Base-by-base conservation (phyloP, 345 rosid species). In the Citrus inodora region DNA sequence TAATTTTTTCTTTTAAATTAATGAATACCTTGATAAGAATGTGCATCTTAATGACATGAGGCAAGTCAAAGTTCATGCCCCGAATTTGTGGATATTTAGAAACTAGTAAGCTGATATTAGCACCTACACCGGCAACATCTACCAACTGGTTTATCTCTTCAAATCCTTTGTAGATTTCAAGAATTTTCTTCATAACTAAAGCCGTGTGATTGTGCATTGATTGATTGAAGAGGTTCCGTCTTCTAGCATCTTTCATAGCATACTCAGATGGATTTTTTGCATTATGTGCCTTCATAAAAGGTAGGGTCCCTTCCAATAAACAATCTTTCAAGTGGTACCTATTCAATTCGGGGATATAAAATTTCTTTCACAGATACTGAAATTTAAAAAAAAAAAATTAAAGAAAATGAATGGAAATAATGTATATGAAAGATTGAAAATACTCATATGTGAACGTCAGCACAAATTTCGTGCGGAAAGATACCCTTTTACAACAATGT, bases 261-360 rank as follows among this genome's bases (percentile, higher is more conserved):
- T 53, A 71, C 74, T 86, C 87, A 8, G 83, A 84, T 0, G 70
- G 4, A 19, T 77, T 10, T 71, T 77, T 78, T 24, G 85, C 88
- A 51, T 60, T 25, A 60, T 42, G 48, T 42, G 48, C 48, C 64
- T 77, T 85, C 38, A 79, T 62, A 71, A 83, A 88, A 38, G 76
- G 60, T 17, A 28, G 35, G 1, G 86, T 87, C 32, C 91, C 88
- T 56, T 82, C 89, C 58, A 86, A 30, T 7, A 82, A 73, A 11
- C 79, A 77, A 22, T 83, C 86, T 48, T 80, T 86, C 71, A 86
- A 30, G 33, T 76, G 56, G 33, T 80, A 63, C 88, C 89, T 87
- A 30, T 38, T 33, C 8, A 61, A 42, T 10, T 42, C 48, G 16
- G 16, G 9, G 16, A 42, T 11, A 42, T 11, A 10, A 42, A 33